Conservation (phyloP, 202 grass and related monocot species). For the Eragrostis tef region DNA sequence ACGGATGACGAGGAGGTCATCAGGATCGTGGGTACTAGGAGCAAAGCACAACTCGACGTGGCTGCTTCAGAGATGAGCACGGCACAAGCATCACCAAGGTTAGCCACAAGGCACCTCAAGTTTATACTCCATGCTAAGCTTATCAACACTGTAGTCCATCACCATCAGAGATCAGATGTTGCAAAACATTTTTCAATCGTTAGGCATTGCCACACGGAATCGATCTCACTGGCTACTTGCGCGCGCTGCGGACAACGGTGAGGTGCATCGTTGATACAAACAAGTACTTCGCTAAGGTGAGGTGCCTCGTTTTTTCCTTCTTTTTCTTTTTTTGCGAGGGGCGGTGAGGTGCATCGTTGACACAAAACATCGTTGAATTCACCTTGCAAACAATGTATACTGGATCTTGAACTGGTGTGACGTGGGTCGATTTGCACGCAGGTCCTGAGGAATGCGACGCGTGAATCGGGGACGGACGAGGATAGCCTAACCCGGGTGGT, state of each 20-base stretch:
- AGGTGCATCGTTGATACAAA: constrained; percentile 53
- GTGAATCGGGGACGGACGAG: constrained; percentile 62
- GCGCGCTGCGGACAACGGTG: constrained; percentile 52
- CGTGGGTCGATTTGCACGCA: constrained; percentile 28
- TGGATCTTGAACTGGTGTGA: not conserved
- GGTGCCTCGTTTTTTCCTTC: no score
- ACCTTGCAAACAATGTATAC: no score
- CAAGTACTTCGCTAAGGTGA: constrained; percentile 73
- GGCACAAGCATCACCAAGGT: constrained; percentile 68
- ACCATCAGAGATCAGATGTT: not conserved
- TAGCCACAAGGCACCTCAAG: not conserved
- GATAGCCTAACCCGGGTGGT: constrained; percentile 64
- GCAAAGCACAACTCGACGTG: constrained; percentile 72
- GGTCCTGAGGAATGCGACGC: constrained; percentile 54
- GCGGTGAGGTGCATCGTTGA: no score
- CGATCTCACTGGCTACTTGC: constrained; percentile 54
- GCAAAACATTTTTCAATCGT: not conserved
- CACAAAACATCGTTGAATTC: no score
- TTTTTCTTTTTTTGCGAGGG: no score
- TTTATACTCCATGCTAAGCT: not conserved
- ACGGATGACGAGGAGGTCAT: constrained; percentile 59
- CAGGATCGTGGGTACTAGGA: constrained; percentile 75
- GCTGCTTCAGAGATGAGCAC: constrained; percentile 62
- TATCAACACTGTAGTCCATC: not conserved
- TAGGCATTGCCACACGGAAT: constrained; percentile 30